phyloP scores from a whole-genome alignment of 208 protist species.

The Wallacemonas rigidus region DNA sequence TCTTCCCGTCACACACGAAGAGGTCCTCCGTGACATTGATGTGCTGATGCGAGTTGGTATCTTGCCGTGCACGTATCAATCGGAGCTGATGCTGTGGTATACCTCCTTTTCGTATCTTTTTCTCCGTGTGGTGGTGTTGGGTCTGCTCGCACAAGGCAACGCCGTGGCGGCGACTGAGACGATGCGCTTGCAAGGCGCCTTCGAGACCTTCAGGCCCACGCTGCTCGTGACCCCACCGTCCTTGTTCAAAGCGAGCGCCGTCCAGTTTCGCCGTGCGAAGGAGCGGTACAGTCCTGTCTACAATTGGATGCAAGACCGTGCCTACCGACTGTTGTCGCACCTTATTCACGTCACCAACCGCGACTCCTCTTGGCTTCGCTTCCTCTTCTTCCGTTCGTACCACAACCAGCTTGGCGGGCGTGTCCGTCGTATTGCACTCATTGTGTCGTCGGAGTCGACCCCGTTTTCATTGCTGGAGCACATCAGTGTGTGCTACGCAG shows the following conservation, averaged over 20 bases:
- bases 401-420: conserved; percentile 68
- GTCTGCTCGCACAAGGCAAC: conserved; percentile 72
- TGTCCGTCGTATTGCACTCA: conserved; percentile 73
- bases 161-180: conserved; percentile 57
- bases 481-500: conserved; percentile 82
- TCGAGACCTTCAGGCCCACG: conserved; percentile 67
- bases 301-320: conserved; percentile 68
- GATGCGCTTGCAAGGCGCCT: conserved; percentile 46
- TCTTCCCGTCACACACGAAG: conserved; percentile 63
- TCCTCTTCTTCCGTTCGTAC: conserved; percentile 78
- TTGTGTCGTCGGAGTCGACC: conserved; percentile 69
- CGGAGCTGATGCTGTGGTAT: conserved; percentile 80
- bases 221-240: conserved; percentile 69
- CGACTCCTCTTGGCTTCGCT: conserved; percentile 73
- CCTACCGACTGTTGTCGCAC: conserved; percentile 71
- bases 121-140: conserved; percentile 71
- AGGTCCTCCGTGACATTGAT: conserved; percentile 67
- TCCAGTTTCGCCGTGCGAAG: conserved; percentile 64
- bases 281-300: conserved; percentile 61
- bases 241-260: conserved; percentile 70
- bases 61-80: conserved; percentile 52
- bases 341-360: conserved; percentile 76
- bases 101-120: conserved; percentile 73
- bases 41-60: conserved; percentile 63
- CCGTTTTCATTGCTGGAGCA: conserved; percentile 74